Evolutionary conservation across 2,329 filamentous ascomycete species (phyloP).

Genomic region (Nigrograna mackinnonii): DNA sequence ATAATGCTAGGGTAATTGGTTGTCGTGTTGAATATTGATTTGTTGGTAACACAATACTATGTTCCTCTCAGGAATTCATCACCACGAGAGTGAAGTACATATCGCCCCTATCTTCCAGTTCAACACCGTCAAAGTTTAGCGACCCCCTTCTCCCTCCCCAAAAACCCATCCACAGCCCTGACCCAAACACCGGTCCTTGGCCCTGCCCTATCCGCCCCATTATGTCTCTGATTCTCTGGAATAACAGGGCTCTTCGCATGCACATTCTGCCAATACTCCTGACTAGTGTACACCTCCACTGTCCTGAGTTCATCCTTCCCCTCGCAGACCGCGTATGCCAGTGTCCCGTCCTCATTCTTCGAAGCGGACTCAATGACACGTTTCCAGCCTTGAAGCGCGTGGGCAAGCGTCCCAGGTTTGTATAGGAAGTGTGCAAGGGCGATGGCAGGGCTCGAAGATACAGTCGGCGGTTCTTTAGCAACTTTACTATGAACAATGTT

Average conservation of each 20-base stretch:
- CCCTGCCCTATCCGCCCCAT: conserved; percentile 9
- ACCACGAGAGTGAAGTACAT: too few species aligned
- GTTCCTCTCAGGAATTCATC: too few species aligned
- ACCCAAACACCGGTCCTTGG: conserved; percentile 14
- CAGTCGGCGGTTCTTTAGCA: neutral
- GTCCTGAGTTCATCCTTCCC: conserved; percentile 13
- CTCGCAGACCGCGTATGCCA: conserved; percentile 8
- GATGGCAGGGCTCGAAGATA: conserved; percentile 15
- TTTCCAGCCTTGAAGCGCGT: conserved; percentile 10
- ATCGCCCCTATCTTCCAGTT: too few species aligned
- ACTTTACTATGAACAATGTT: conserved; percentile 9
- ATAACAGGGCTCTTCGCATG: conserved; percentile 8
- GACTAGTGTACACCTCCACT: conserved; percentile 14
- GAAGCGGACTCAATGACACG: conserved; percentile 5
- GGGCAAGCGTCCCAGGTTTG: conserved; percentile 4
- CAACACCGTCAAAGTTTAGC: too few species aligned
- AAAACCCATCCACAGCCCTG: conserved; percentile 19
- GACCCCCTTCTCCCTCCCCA: conserved; percentile 18
- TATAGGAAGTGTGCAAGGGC: conserved; percentile 17
- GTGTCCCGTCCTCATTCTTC: conserved; percentile 10
- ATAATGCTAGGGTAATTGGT: too few species aligned
- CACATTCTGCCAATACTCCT: conserved; percentile 9
- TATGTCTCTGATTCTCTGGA: conserved; percentile 3
- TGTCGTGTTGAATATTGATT: too few species aligned
- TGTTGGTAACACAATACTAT: too few species aligned